phyloP scores from a whole-genome alignment of 75 land plant species.

The Ceratopteris richardii region DNA sequence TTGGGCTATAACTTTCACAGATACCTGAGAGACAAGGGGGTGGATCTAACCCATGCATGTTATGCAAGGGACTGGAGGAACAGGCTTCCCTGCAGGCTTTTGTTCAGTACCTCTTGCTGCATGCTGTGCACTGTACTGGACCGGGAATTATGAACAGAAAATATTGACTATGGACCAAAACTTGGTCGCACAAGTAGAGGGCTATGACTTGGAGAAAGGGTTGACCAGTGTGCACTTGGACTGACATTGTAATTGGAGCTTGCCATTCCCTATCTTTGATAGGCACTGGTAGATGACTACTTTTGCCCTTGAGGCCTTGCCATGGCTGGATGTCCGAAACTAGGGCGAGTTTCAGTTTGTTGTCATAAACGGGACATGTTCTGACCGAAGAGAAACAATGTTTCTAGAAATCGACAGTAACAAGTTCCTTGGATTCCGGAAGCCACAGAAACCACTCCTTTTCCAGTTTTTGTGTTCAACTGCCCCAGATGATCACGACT shows the following conservation, averaged over 20 bases:
- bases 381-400: too few species aligned
- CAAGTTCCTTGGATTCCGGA: too few species aligned
- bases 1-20: slow-evolving; percentile 22
- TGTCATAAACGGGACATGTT: too few species aligned
- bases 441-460: too few species aligned
- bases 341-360: too few species aligned
- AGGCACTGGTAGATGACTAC: slow-evolving; percentile 9
- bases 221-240: slow-evolving; percentile 2
- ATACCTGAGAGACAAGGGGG: slow-evolving; percentile 20
- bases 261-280: slow-evolving; percentile 8
- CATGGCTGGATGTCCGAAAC: slow-evolving; percentile 25
- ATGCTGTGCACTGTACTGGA: too few species aligned
- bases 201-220: background rate
- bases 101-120: too few species aligned
- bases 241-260: slow-evolving; percentile 11
- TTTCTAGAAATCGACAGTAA: too few species aligned
- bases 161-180: too few species aligned
- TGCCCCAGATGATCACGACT: too few species aligned
- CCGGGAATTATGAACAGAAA: too few species aligned
- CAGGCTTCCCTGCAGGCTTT: slow-evolving; percentile 3
- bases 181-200: background rate
- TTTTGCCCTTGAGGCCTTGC: slow-evolving; percentile 20
- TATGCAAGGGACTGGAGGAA: background rate
- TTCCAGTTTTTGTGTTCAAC: too few species aligned
- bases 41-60: slow-evolving; percentile 1